Evolutionary conservation across 2,329 filamentous ascomycete species (phyloP), one percentile per base, ranked within the genome.

Genomic region (Hypoxylon sp.): DNA sequence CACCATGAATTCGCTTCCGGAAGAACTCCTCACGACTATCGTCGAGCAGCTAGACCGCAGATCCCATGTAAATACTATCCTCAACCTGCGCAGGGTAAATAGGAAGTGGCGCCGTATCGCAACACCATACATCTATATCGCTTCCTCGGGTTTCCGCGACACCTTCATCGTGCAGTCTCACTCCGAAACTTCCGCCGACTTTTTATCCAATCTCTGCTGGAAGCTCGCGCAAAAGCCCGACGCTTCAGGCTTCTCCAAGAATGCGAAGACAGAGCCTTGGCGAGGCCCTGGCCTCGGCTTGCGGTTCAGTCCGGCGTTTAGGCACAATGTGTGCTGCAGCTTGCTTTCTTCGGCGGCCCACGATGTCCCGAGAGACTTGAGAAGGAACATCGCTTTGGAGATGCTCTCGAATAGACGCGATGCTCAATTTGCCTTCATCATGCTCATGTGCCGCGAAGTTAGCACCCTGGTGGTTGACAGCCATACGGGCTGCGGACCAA

Each of bases 81-180:
- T 61, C 19, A 52, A 15, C 10, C 35, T 66, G n/a, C 63, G 63
- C 52, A 8, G 44, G 4, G 46, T 62, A n/a, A 66, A 42, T 21
- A 32, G n/a, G n/a, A 61, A 61, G 13, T 66, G 56, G 56, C 11
- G 17, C 13, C 56, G 56, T 13, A 31, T 66, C 46, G 51, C 57
- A 2, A 66, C 51, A 6, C 63, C 63, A 2, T 48, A 31, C 44
- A 39, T 66, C 17, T 37, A 56, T 37, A 24, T 61, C 44, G 6
- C n/a, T 13, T 32, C 50, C 8, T 57, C 59, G 10, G 51, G 57
- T 24, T 51, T 19, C 42, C 24, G 27, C 10, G 51, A 37, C 7
- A 21, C n/a, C 19, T 44, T 7, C 7, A 21, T 44, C 39, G 17
- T 21, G n/a, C 39, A 17, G 4, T 17, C 39, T 44, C 17, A 17